Evolutionary conservation across 495 filamentous ascomycete species (phyloP).

Genomic region (Aspergillus taichungensis): DNA sequence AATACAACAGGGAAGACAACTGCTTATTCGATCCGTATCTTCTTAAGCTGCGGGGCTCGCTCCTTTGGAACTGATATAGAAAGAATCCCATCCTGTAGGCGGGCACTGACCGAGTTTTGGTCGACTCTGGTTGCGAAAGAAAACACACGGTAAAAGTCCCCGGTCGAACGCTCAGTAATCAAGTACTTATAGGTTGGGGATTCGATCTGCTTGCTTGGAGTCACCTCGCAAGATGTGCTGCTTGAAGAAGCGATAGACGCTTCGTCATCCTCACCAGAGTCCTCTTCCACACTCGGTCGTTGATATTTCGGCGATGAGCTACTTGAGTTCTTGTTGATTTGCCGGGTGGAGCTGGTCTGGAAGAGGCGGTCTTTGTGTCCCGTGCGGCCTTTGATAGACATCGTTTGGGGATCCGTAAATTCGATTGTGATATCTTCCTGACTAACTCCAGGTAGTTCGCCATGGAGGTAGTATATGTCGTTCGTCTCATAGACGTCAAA

Average conservation of each 20-base stretch:
- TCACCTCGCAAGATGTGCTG: slow-evolving; percentile 5
- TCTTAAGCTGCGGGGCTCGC: slow-evolving; percentile 40
- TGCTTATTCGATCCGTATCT: slow-evolving; percentile 48
- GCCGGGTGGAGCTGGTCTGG: slow-evolving; percentile 13
- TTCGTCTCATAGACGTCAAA: slow-evolving; percentile 74
- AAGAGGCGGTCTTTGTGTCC: slow-evolving; percentile 46
- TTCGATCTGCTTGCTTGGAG: slow-evolving; percentile 22
- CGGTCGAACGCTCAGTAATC: slow-evolving; percentile 71
- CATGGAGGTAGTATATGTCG: slow-evolving; percentile 68
- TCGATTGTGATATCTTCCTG: slow-evolving; percentile 73
- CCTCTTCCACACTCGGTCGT: slow-evolving; percentile 62
- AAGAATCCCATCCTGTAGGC: slow-evolving; percentile 66
- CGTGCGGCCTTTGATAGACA: slow-evolving; percentile 61
- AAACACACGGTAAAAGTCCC: slow-evolving; percentile 74
- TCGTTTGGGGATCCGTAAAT: slow-evolving; percentile 70
- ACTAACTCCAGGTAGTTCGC: slow-evolving; percentile 78
- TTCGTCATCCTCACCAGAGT: slow-evolving; percentile 27
- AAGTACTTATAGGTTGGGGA: slow-evolving; percentile 53
- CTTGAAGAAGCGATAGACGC: slow-evolving; percentile 3
- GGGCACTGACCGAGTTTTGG: slow-evolving; percentile 67
- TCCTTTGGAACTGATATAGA: slow-evolving; percentile 70
- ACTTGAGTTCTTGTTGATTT: slow-evolving; percentile 11
- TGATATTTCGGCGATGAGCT: slow-evolving; percentile 25
- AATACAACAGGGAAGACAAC: background rate
- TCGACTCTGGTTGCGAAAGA: slow-evolving; percentile 67